Conservation (phyloP, 352 stramenopile genomes). For the Pilasporangium apinafurcum region DNA sequence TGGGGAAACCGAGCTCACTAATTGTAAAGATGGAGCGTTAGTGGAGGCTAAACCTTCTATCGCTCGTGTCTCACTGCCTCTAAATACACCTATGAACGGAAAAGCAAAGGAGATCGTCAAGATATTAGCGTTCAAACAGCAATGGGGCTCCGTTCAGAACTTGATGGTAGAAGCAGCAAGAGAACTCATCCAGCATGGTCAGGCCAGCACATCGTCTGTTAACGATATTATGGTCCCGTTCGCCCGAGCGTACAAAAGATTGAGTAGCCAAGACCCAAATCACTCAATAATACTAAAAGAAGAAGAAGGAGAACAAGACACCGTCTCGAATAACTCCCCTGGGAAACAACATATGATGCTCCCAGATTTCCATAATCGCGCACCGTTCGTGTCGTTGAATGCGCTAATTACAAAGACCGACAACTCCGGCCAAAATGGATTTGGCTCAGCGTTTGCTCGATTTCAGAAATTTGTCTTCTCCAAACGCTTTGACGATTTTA, state of each 20-base stretch:
- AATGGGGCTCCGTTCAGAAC: slow-evolving; percentile 49
- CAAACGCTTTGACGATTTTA: slow-evolving; percentile 67
- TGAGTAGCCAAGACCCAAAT: slow-evolving; percentile 3
- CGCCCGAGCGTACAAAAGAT: slow-evolving; percentile 7
- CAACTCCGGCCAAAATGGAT: background rate
- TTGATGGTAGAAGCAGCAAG: slow-evolving; percentile 60
- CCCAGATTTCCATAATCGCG: slow-evolving; percentile 8
- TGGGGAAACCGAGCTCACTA: background rate
- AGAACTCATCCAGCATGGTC: slow-evolving; percentile 52
- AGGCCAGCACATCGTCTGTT: slow-evolving; percentile 7
- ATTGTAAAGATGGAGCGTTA: background rate
- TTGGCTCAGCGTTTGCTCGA: background rate
- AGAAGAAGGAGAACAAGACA: no score
- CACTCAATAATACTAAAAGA: no score
- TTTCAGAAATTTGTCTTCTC: slow-evolving; percentile 58
- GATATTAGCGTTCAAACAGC: slow-evolving; percentile 26
- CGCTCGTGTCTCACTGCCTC: no score
- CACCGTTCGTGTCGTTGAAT: slow-evolving; percentile 6
- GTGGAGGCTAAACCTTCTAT: background rate
- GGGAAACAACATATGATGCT: slow-evolving; percentile 8
- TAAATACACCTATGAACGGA: slow-evolving; percentile 5
- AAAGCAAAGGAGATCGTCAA: slow-evolving; percentile 9
- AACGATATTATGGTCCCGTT: slow-evolving; percentile 37
- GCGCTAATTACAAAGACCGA: background rate
- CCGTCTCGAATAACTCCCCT: background rate